Conservation (phyloP, 805 yeast species). For the Ogataea henricii region DNA sequence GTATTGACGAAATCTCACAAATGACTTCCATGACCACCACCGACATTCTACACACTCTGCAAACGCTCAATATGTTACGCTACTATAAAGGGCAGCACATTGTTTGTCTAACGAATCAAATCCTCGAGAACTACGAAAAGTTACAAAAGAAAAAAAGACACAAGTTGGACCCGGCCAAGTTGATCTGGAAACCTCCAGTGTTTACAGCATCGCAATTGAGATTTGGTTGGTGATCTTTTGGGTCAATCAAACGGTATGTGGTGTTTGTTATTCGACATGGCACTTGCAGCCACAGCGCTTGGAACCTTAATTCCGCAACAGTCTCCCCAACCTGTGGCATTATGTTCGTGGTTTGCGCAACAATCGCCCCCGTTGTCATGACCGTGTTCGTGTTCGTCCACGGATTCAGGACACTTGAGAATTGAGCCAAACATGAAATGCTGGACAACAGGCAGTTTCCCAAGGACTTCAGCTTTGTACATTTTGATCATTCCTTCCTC, state of each 20-base stretch:
- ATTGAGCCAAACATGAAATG: slow-evolving; percentile 85
- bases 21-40: slow-evolving; percentile 94
- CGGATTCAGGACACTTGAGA: slow-evolving; percentile 71
- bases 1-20: slow-evolving; percentile 85
- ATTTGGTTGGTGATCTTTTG: slow-evolving; percentile 78
- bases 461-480: slow-evolving; percentile 91
- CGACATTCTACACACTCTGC: slow-evolving; percentile 90
- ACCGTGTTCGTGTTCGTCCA: slow-evolving; percentile 36
- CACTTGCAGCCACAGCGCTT: slow-evolving; percentile 89
- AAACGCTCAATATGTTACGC: slow-evolving; percentile 83
- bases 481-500: slow-evolving; percentile 93
- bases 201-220: slow-evolving; percentile 93
- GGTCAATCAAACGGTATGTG: slow-evolving; percentile 68
- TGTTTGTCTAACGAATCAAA: slow-evolving; percentile 82
- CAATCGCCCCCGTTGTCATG: slow-evolving; percentile 26
- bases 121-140: slow-evolving; percentile 73
- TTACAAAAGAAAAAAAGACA: slow-evolving; percentile 66
- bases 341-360: slow-evolving; percentile 36
- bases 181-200: slow-evolving; percentile 94
- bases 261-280: slow-evolving; percentile 42
- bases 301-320: slow-evolving; percentile 97
- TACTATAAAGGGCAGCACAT: slow-evolving; percentile 96
- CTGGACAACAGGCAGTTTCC: slow-evolving; percentile 90
- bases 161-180: slow-evolving; percentile 66
- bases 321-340: slow-evolving; percentile 79